A percentile compares a stretch with the other conserved stretches of the same genome.
Conservation (phyloP, 257 asterid genomes). For the Paulownia fortunei region DNA sequence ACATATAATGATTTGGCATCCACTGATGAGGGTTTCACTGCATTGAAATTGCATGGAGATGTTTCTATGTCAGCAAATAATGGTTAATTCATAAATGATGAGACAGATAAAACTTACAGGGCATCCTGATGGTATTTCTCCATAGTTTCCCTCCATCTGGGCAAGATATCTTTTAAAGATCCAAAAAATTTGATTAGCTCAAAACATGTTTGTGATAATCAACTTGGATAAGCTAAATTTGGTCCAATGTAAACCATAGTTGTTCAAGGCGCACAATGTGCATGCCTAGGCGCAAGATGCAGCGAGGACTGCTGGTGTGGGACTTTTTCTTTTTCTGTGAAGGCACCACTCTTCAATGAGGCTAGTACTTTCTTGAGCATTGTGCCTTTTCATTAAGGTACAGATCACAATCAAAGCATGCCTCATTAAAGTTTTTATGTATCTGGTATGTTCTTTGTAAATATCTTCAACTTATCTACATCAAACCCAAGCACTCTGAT, state of each 20-base stretch:
- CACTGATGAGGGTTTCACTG: not conserved
- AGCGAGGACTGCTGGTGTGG: not conserved
- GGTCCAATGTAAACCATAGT: not conserved
- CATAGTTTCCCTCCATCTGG: slow-evolving; percentile 89
- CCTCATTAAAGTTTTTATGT: not conserved
- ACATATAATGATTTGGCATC: slow-evolving; percentile 4
- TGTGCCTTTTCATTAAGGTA: not conserved
- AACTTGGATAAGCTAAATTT: slow-evolving; percentile 12
- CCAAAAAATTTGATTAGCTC: slow-evolving; percentile 1
- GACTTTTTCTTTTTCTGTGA: not conserved
- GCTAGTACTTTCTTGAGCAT: not conserved
- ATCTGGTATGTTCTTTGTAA: not conserved
- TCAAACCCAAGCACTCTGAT: not conserved
- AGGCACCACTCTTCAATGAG: not conserved
- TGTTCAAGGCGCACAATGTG: not conserved
- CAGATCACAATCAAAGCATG: not conserved
- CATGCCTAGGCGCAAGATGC: not conserved
- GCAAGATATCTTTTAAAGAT: slow-evolving; percentile 59
- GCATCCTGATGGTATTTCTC: slow-evolving; percentile 79
- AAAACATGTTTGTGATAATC: slow-evolving; percentile 1
- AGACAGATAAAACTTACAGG: slow-evolving; percentile 59
- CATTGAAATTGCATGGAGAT: slow-evolving; percentile 1
- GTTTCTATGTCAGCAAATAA: not conserved
- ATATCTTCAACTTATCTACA: not conserved
- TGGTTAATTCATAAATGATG: slow-evolving; percentile 24